Base-by-base conservation (phyloP, 805 yeast species). In the Candida ficus region DNA sequence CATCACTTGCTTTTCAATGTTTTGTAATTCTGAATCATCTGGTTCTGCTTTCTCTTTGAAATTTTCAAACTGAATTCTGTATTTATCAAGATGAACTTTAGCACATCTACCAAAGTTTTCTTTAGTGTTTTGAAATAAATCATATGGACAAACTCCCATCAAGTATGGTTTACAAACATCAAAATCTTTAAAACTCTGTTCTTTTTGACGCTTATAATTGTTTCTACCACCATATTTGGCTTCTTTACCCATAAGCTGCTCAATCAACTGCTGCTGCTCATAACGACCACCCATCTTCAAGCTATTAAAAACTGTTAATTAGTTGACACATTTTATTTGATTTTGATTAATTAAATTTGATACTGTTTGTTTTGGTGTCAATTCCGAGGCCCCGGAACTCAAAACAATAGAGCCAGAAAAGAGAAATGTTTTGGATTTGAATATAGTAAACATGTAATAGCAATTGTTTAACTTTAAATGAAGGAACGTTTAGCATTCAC, bases 61-160 rank as follows among this genome's bases (percentile, higher is more conserved):
- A 14, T 69, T 64, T 50, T 83, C 83, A 50, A 83, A 89, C 47
- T 84, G 78, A 13, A 85, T 59, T 57, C 78, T 83, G 54, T 80
- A 79, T 48, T 83, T 83, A 49, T 86, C 87, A 26, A 79, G 58
- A 59, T 90, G 97, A 16, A 81, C 61, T 49, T 72, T 74, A 0
- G 87, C 86, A 57, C 98, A 90, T 44, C 71, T 71, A 2, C 96
- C 96, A 47, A 85, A 62, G 55, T 83, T 86, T 54, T 83, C 83
- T 58, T 88, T 89, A 11, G 96, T 86, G 7, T 87, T 86, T 11
- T 71, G 71, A 54, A 90, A 85, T 35, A 89, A 59, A 47, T 89
- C 96, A 58, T 84, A 81, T 0, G 95, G 91, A 52, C 98, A 90
- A 8, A 76, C 73, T 0, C 93, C 96, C 13, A 87, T 86, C n/a